Base-by-base conservation (phyloP, 2,329 filamentous ascomycete genomes). In the Ophiostoma novo-ulmi region DNA sequence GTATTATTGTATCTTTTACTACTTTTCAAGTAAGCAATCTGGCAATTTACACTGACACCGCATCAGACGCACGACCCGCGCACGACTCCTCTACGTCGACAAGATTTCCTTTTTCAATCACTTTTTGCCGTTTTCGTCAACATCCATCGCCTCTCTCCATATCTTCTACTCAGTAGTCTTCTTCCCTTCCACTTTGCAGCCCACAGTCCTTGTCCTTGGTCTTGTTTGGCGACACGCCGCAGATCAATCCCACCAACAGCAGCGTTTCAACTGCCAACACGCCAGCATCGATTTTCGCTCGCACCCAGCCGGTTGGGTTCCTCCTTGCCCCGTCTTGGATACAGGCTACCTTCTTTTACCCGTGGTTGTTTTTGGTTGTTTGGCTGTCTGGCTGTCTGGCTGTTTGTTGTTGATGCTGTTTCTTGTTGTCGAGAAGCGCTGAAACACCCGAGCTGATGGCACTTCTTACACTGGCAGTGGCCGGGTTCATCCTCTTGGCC, bases 81-180 rank as follows among this genome's bases (percentile, higher is more conserved):
- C 17, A 38, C 5, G 35, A 64, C 35, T 38, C 36, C 6, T n/a
- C 35, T 65, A 20, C 20, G 36, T 65, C 36, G 35, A 65, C 36
- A 39, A 20, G 11, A 65, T 65, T 65, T 39, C 63, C 63, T 20
- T 65, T 65, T 65, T 65, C 63, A 22, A 39, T 26, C 36, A 65
- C 36, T 39, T 65, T 65, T 65, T 65, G 63, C 63, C 36, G 63
- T 65, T 65, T 65, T 65, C 31, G 63, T 65, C 63, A 10, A 26
- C 8, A 65, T 65, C 63, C 35, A 38, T 65, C 35, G 14, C 2
- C 20, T 38, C 35, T 64, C 61, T 20, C 31, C 17, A 35, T 22
- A 58, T 70, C 55, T 13, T 22, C 7, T 17, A 1, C n/a, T 1
- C 36, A 14, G 3, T 31, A 4, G 31, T 31, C 31, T 31, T 13